Base-by-base conservation (phyloP, 2,329 filamentous ascomycete genomes). In the Aspergillus tubingensis region DNA sequence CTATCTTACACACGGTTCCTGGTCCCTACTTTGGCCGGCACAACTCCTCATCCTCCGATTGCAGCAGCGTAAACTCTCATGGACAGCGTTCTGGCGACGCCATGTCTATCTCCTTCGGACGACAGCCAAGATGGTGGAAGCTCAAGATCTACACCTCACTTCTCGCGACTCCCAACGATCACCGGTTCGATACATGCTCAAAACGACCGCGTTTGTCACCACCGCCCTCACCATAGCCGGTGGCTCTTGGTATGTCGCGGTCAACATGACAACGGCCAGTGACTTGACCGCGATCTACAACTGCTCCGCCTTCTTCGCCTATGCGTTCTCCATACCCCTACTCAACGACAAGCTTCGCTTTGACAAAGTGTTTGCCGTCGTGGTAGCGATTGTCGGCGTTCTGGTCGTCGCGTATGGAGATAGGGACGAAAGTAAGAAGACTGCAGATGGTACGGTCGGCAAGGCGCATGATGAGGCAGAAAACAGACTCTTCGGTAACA, bases 251-350 rank as follows among this genome's bases (percentile, higher is more conserved):
- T 99, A 98, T 72, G 83, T 98, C 38, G 94, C 95, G 15, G 94
- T 99, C 60, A 91, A 92, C 77, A 80, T 96, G 82, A 99, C 95
- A 1, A 96, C 91, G 3, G 90, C 95, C 2, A 92, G 90, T 66
- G 95, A 99, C 76, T 79, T 99, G 69, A 99, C 95, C 0, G 95
- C 95, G 57, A 99, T 99, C 69, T 99, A 99, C 84, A 99, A 99
- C 79, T 99, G 95, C 82, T 96, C 91, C 56, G 94, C 95, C 60
- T 99, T 99, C 79, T 99, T 99, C 76, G 95, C 95, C 52, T 99
- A 99, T 74, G 94, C 91, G 11, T 99, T 99, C 74, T 96, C 91
- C 49, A 92, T 99, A 48, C 92, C 93, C 1, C 79, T 99, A 17
- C 82, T 99, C 2, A 88, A 91, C 59, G 95, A 99, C 76, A 91